Evolutionary conservation across 2,329 filamentous ascomycete genomes (phyloP), one percentile per base, ranked within the genome.

Genomic region (Sclerotinia nivalis): DNA sequence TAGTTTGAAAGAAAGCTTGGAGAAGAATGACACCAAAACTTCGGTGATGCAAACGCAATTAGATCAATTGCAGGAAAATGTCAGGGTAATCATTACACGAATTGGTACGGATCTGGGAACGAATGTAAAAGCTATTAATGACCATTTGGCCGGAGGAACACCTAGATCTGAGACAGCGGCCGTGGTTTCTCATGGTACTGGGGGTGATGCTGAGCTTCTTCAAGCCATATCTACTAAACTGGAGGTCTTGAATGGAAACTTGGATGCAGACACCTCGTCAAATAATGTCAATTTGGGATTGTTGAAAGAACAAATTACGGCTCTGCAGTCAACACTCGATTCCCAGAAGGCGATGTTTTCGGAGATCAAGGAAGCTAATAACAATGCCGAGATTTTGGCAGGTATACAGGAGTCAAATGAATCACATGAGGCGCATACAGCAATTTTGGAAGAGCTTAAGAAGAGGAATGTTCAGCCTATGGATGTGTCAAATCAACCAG

Each of bases 31-130:
- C 69, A 76, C 75, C 1, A 73, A 70, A 22, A 73, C 70, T 13
- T 69, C 75, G 3, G 74, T 75, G 20, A 71, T 78, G 66, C 76
- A 77, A 70, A 75, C 74, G 52, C 76, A 78, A 65, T 66, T 78
- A 47, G 76, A 78, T 58, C 75, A 78, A 71, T 69, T 78, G 56
- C 75, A 76, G 69, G 68, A 69, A 13, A 76, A 78, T 70, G 71
- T 77, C 43, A 75, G 72, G 22, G 56, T 69, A 4, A 72, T 78
- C 28, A 71, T 76, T 10, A 71, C 74, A 45, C 69, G 74, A 28
- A 70, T 78, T 34, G 74, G 74, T 9, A 25, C 73, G n/a, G 74
- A 75, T 64, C 68, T 77, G 1, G 73, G 73, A 18, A 70, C 72
- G 45, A 75, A 75, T 69, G 65, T 76, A 25, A 71, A 76, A 55